phyloP scores from a whole-genome alignment of 371 early-diverging fungal genomes.

The Circinella minor region DNA sequence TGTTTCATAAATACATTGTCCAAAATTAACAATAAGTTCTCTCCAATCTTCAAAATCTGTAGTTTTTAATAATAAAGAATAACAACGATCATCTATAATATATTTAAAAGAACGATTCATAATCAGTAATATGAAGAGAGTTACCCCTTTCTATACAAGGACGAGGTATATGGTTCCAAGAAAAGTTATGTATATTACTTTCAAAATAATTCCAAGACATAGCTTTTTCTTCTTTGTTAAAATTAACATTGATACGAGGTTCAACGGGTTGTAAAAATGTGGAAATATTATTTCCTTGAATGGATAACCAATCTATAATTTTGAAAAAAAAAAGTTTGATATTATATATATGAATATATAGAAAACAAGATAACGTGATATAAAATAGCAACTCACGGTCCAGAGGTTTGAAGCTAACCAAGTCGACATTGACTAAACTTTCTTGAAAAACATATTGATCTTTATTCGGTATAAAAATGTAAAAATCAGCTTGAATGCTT shows the following conservation, averaged over 20 bases:
- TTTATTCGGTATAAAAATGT: conserved; percentile 11
- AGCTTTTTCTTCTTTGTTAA: background rate
- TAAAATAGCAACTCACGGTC: no score
- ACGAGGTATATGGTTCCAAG: no score
- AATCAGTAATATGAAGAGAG: no score
- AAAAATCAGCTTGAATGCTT: conserved; percentile 17
- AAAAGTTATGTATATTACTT: no score
- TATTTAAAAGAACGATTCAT: no score
- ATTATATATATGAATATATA: no score
- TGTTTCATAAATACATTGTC: conserved; percentile 70
- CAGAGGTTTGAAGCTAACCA: conserved; percentile 38
- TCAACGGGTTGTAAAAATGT: background rate
- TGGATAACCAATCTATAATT: background rate
- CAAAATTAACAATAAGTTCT: conserved; percentile 45
- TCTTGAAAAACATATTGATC: conserved; percentile 15
- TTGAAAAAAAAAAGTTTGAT: background rate
- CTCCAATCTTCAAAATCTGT: background rate
- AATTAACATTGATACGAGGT: background rate
- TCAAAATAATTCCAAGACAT: no score
- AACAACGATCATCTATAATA: background rate
- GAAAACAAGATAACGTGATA: no score
- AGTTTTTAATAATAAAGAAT: conserved; percentile 1
- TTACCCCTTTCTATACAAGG: no score
- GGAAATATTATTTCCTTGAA: background rate
- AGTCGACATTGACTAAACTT: conserved; percentile 37